Evolutionary conservation across 2,329 filamentous ascomycete genomes (phyloP).

Genomic region (Zarea fungicola): DNA sequence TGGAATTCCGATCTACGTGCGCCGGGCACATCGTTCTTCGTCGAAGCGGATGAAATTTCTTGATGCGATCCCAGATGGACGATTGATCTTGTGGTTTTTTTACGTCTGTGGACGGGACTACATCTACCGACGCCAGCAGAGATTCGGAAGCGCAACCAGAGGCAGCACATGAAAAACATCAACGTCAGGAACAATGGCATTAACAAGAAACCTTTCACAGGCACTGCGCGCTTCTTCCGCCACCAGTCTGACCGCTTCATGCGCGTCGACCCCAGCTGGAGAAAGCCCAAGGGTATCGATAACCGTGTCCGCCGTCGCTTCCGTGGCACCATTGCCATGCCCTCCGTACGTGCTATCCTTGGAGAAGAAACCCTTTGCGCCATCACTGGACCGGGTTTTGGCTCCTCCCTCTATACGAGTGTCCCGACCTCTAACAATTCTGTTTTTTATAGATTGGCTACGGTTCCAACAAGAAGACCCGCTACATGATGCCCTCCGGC

Average conservation of each 20-base stretch:
- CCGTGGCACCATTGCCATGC: slow-evolving; percentile 93
- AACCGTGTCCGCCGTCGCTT: slow-evolving; percentile 96
- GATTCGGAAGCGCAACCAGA: neutral
- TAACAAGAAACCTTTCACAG: slow-evolving; percentile 45
- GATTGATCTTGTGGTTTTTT: neutral
- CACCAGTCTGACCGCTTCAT: slow-evolving; percentile 98
- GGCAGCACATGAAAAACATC: neutral
- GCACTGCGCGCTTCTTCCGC: slow-evolving; percentile 90
- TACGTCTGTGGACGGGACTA: neutral
- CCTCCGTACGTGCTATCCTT: slow-evolving; percentile 43
- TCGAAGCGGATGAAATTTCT: slow-evolving; percentile 1
- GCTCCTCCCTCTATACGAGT: neutral
- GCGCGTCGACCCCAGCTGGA: slow-evolving; percentile 85
- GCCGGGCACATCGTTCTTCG: neutral
- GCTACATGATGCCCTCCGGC: slow-evolving; percentile 97
- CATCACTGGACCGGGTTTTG: too few species aligned
- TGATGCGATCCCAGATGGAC: neutral
- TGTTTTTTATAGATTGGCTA: slow-evolving; percentile 72
- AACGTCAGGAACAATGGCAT: neutral
- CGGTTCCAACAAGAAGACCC: slow-evolving; percentile 99
- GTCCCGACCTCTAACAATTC: slow-evolving; percentile 7
- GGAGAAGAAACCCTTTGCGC: too few species aligned
- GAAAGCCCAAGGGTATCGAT: slow-evolving; percentile 99
- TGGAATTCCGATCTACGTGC: neutral
- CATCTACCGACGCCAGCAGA: neutral